Base-by-base conservation (phyloP, 2,329 filamentous ascomycete genomes). In the Venturia nashicola region DNA sequence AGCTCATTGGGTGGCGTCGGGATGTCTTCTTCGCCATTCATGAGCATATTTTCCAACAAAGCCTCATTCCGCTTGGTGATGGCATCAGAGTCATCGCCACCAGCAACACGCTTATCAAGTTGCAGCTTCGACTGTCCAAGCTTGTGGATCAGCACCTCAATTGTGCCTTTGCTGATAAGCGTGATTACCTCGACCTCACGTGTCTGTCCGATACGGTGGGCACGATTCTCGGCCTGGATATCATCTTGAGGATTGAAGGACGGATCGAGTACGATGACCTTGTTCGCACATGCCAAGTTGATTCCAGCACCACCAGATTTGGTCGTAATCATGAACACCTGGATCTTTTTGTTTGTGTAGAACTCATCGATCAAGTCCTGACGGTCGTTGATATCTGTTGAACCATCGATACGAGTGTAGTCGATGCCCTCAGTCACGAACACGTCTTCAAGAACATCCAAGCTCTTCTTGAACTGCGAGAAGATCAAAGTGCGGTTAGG, bases 181-280 rank as follows among this genome's bases (percentile, higher is more conserved):
- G 91, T 82, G 48, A 96, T 86, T 48, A 99, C 89, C 72, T 99
- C 93, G 1, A 99, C 94, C 43, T 93, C 88, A 18, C 90, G 82
- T 39, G 84, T 92, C 78, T 99, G 94, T 0, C 94, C 94, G 9
- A 99, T 90, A 16, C 94, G 88, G 76, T 99, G 94, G 0, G 94
- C 94, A 20, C 94, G 87, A 74, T 99, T 97, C 79, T 97, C 94
- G 0, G 94, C 94, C 74, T 99, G 94, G n/a, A 96, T 86, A 72
- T 99, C 94, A 69, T 97, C 93, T 72, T 99, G 94, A 0, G 94
- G 94, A 70, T 99, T 99, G 77, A 97, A 96, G n/a, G 87, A 90
- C 67, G 89, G 89, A 75, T 99, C 94, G 73, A 97, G 97, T 71
- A 99, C 94, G 75, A 99, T 85, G 69, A 99, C 93, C 76, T 97